Percentiles rank a stretch among this genome's conserved stretches.
Evolutionary conservation across 2,329 filamentous ascomycete species (phyloP).

Genomic region (Trichoderma brevicompactum): DNA sequence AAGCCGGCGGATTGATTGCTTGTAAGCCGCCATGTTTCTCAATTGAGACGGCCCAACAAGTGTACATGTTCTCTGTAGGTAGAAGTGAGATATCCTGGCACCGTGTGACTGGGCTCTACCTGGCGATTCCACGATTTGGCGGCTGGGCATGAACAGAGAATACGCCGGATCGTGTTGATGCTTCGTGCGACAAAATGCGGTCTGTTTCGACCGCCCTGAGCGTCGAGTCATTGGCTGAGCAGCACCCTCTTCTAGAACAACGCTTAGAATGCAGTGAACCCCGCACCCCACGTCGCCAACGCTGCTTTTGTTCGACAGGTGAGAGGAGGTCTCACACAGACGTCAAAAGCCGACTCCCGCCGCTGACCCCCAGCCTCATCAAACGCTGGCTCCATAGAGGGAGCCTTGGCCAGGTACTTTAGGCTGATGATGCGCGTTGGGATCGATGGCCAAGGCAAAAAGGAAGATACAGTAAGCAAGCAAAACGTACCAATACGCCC

Average conservation of each 20-base stretch:
- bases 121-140: not conserved
- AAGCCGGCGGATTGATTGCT: not conserved
- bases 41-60: too few relatives aligned
- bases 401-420: not conserved
- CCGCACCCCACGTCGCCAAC: conserved; percentile 28
- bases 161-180: not conserved
- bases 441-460: not conserved
- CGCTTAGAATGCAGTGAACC: conserved; percentile 24
- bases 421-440: not conserved
- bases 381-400: not conserved
- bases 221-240: conserved; percentile 22
- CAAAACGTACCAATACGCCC: not conserved
- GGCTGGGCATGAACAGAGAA: conserved; percentile 6
- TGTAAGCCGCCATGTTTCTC: not conserved
- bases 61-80: too few relatives aligned
- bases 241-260: conserved; percentile 26
- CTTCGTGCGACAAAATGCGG: conserved; percentile 7
- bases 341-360: too few relatives aligned
- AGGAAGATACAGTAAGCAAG: not conserved
- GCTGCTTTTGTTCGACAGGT: not conserved
- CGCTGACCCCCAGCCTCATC: not conserved
- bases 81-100: too few relatives aligned
- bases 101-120: too few relatives aligned
- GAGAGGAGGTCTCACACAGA: not conserved
- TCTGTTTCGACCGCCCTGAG: conserved; percentile 1